These are phyloP conservation scores for Cylindricascospora bacillispora DNA, from an alignment of 1,139 yeast species.

Conservation along the genomic window DNA sequence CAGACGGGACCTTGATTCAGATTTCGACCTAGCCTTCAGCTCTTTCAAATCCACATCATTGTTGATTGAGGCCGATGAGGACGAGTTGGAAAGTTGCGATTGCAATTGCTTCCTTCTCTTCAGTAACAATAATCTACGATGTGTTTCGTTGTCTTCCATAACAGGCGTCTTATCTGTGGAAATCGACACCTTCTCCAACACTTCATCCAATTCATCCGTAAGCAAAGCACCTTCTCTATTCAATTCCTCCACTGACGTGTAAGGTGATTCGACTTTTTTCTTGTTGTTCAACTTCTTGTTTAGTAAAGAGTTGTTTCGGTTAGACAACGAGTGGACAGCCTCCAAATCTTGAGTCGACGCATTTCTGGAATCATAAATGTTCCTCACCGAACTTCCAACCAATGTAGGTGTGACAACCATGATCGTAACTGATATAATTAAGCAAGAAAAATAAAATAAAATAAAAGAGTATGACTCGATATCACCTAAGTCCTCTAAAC, in stretches of 20 bases:
- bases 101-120: background rate
- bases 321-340: constrained; percentile 2
- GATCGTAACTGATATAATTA: too few relatives aligned
- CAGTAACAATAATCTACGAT: constrained; percentile 1
- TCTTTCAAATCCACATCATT: background rate
- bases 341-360: background rate
- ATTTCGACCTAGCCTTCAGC: background rate
- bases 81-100: background rate
- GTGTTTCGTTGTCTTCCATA: constrained; percentile 1
- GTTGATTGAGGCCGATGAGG: background rate
- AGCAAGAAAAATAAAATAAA: too few relatives aligned
- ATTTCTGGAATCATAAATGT: constrained; percentile 8
- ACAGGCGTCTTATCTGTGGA: background rate
- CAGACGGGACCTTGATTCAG: background rate
- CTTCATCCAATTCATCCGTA: constrained; percentile 22
- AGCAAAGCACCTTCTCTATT: constrained; percentile 23
- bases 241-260: constrained; percentile 21
- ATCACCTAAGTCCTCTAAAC: too few relatives aligned
- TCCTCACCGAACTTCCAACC: constrained; percentile 14
- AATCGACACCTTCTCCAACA: constrained; percentile 8
- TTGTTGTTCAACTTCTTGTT: constrained; percentile 12
- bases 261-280: constrained; percentile 11
- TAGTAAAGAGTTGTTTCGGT: constrained; percentile 5
- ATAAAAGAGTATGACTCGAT: too few relatives aligned
- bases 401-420: constrained; percentile 11